Percentiles rank a stretch among this genome's conserved stretches.
These are phyloP conservation scores for Xylariaceae sp. DNA, from an alignment of 2,329 filamentous ascomycete species.

Conservation along the genomic window DNA sequence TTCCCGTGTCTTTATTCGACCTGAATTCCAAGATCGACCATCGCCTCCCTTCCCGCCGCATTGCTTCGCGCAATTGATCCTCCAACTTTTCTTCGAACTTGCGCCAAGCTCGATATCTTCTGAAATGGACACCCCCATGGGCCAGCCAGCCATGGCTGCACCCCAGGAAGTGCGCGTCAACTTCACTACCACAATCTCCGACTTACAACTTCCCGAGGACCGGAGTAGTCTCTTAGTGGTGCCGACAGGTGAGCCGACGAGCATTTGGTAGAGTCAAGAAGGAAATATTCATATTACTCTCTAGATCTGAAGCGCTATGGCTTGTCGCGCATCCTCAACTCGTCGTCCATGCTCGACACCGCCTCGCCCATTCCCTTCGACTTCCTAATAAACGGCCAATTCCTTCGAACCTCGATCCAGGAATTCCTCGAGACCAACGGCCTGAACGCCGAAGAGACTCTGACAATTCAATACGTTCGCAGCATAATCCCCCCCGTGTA, in stretches of 20 bases:
- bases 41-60: neutral
- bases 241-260: slow-evolving; percentile 45
- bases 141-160: slow-evolving; percentile 28
- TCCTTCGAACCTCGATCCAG: slow-evolving; percentile 82
- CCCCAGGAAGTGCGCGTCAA: slow-evolving; percentile 57
- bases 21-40: neutral
- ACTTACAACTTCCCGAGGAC: slow-evolving; percentile 56
- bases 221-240: slow-evolving; percentile 57
- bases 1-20: neutral
- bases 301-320: slow-evolving; percentile 65
- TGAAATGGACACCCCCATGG: slow-evolving; percentile 25
- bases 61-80: neutral
- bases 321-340: slow-evolving; percentile 65
- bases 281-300: neutral
- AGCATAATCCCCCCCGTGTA: slow-evolving; percentile 85
- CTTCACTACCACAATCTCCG: slow-evolving; percentile 59
- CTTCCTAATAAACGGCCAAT: slow-evolving; percentile 91
- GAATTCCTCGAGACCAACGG: slow-evolving; percentile 84
- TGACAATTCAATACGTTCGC: slow-evolving; percentile 89
- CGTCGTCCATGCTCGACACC: slow-evolving; percentile 64
- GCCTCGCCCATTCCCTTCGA: slow-evolving; percentile 72
- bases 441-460: slow-evolving; percentile 79
- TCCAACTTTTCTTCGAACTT: neutral
- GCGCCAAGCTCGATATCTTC: neutral
- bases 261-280: neutral